These are phyloP conservation scores for Fusarium sp. DNA, from an alignment of 2,329 filamentous ascomycete genomes.

Conservation along the genomic window DNA sequence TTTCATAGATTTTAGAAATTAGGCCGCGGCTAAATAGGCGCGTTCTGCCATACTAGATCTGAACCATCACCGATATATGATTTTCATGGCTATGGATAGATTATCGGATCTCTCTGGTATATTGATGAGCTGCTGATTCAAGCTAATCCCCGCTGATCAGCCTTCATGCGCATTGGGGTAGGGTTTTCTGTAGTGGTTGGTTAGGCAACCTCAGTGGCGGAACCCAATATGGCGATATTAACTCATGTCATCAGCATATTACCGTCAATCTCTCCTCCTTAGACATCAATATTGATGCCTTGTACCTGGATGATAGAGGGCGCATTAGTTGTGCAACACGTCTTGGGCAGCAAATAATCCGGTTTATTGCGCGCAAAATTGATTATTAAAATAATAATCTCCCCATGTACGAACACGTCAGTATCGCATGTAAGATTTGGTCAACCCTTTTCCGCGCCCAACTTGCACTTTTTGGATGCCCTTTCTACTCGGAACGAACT, in stretches of 20 bases:
- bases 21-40: rapidly evolving
- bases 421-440: neutral
- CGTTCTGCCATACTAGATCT: neutral
- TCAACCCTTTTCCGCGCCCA: neutral
- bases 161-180: neutral
- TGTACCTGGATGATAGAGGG: neutral
- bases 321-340: neutral
- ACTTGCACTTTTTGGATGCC: neutral
- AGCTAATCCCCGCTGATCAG: too few species aligned
- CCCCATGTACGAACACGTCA: neutral
- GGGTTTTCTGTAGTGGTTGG: rapidly evolving
- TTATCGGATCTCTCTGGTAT: rapidly evolving
- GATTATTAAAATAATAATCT: rapidly evolving
- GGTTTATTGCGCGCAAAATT: rapidly evolving
- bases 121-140: too few species aligned
- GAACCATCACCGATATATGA: rapidly evolving
- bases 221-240: neutral
- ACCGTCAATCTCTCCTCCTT: rapidly evolving
- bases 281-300: neutral
- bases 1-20: neutral
- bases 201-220: neutral
- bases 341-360: neutral
- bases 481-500: neutral
- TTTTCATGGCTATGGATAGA: rapidly evolving
- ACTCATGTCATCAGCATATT: neutral